Evolutionary conservation across 2,329 filamentous ascomycete species (phyloP), one percentile per base, ranked within the genome.

Genomic region (Ceratocystiopsis minuta): DNA sequence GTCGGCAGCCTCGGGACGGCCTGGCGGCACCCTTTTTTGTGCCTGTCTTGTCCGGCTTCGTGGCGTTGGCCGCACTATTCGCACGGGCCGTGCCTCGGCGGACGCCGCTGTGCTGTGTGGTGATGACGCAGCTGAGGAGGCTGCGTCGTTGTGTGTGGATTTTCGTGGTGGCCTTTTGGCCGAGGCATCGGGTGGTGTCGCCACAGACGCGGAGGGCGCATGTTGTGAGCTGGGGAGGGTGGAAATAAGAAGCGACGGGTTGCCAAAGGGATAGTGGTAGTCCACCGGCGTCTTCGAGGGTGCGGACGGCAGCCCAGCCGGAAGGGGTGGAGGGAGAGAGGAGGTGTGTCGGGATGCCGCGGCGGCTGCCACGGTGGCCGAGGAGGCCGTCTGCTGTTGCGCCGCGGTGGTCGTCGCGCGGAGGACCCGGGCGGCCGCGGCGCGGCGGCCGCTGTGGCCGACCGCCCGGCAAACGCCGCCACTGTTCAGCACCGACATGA

Each of bases 181-280:
- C 24, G 24, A 28, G 24, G 24, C 24, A 28, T 28, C 24, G 32
- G 15, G 32, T 15, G 6, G 32, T 15, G 32, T 10, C 6, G 7
- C 7, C 14, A 16, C 6, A 16, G 37, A 14, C 13, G 32, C 11
- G 10, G 18, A 17, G 13, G n/a, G 4, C 13, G 35, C 33, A 6
- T 40, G 35, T 13, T 46, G 17, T 15, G 15, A 36, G 32, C 35
- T 40, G 9, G 46, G 45, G 12, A 42, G 41, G 11, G 46, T 48
- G 3, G 46, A 28, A 16, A 50, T 47, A 34, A 50, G 43, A 11
- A 51, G 49, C 9, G 42, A 43, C 4, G 45, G 44, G 11, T 49
- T 43, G 36, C 45, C 48, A 38, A 49, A 49, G 16, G 50, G 48
- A 31, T 47, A 48, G 16, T 49, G 41, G 49, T 48, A 49, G 42